Base-by-base conservation (phyloP, 768 basidiomycete genomes). In the Infundibulicybe gibba region DNA sequence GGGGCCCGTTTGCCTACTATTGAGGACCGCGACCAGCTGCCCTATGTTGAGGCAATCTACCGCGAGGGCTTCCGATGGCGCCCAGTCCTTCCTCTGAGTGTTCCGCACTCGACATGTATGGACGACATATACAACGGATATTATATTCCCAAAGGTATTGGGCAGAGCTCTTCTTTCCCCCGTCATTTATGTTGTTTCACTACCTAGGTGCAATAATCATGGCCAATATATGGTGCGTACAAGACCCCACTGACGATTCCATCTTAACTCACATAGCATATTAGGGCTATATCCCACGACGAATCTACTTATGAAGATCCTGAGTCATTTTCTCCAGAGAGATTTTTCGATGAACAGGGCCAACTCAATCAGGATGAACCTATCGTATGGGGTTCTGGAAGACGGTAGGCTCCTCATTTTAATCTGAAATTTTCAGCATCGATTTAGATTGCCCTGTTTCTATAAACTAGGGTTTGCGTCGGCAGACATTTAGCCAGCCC, bases 11-110 rank as follows among this genome's bases (percentile, higher is more conserved):
- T 57, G 20, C 55, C 54, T 2, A 47, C 51, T 15, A 50, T 44
- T 12, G 40, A 42, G 14, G 54, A 57, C 20, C 13, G 40, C 17
- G 48, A 46, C 6, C 32, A 40, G 20, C 38, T 57, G 13, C 56
- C 54, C 12, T 57, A 57, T 39, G 41, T 57, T 35, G 41, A 49
- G n/a, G 54, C 56, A 3, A n/a, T 57, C 15, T 31, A 52, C 25
- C 33, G 46, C 9, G 56, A 57, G 42, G 48, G 44, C 14, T n/a
- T 41, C 6, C 40, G 46, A 41, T 47, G 46, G 46, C 6, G 17
- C 19, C 39, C 46, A n/a, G 39, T 47, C 14, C 6, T 21, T 5
- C 46, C 46, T n/a, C 16, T 47, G 21, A 40, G 46, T 19, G n/a
- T 45, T 3, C 34, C 43, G 19, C 43, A 40, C 15, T 30, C 16